Evolutionary conservation across 2,329 filamentous ascomycete species (phyloP).

Genomic region (Domatiomyces catenatus): DNA sequence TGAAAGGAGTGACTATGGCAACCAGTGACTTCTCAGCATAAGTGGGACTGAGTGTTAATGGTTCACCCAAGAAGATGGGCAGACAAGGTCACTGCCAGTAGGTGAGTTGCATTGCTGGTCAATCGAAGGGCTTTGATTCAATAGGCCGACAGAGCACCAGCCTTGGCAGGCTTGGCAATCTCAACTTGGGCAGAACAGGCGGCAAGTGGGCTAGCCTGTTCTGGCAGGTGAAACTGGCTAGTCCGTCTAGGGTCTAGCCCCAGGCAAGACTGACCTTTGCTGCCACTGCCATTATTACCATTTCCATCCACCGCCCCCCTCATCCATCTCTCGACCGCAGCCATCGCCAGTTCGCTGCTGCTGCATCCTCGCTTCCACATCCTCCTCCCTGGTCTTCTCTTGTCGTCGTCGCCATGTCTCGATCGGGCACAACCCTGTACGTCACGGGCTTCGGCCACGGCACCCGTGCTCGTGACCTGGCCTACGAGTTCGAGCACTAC

Average conservation of each 20-base stretch:
- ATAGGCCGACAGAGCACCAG: neutral
- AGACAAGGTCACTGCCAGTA: neutral
- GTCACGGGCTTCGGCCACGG: conserved; percentile 98
- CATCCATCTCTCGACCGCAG: neutral
- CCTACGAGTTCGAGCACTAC: conserved; percentile 99
- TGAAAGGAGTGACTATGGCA: neutral
- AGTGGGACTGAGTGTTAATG: neutral
- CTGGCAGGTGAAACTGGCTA: neutral
- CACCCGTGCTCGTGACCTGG: conserved; percentile 94
- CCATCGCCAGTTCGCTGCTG: conserved; percentile 5
- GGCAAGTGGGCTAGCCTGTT: no score
- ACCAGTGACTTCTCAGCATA: neutral
- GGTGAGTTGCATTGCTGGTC: neutral
- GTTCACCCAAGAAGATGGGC: no score
- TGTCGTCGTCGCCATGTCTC: conserved; percentile 52
- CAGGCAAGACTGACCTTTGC: neutral
- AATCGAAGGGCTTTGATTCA: neutral
- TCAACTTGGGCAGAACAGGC: no score
- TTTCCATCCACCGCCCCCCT: neutral
- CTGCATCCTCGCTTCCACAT: conserved; percentile 4
- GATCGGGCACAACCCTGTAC: conserved; percentile 78
- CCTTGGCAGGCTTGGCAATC: neutral
- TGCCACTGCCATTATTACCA: neutral
- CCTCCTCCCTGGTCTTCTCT: neutral
- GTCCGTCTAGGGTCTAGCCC: neutral